These are phyloP conservation scores for Aspergillus indologenus DNA, from an alignment of 495 filamentous ascomycete species.

Conservation along the genomic window DNA sequence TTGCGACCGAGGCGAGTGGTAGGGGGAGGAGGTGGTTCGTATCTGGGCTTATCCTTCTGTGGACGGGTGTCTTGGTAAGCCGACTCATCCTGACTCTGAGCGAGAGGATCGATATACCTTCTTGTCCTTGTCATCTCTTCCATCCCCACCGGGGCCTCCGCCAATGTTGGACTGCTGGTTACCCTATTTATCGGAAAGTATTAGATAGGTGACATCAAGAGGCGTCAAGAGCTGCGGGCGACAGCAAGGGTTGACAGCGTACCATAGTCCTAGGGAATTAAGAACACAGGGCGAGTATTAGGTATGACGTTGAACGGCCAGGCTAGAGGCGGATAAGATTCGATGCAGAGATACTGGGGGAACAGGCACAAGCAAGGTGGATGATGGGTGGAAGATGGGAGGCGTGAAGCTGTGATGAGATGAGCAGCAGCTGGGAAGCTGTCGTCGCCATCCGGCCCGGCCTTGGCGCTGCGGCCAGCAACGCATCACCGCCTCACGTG, in stretches of 20 bases:
- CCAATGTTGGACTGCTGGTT: slow-evolving; percentile 88
- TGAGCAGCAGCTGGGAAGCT: slow-evolving; percentile 19
- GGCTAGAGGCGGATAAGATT: not conserved
- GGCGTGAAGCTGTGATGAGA: slow-evolving; percentile 15
- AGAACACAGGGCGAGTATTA: not conserved
- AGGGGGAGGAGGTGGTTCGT: slow-evolving; percentile 94
- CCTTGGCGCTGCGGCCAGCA: slow-evolving; percentile 13
- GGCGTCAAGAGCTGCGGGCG: slow-evolving; percentile 7
- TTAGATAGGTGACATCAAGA: slow-evolving; percentile 23
- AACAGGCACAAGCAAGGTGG: not conserved
- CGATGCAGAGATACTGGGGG: not conserved
- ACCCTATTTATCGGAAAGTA: slow-evolving; percentile 34
- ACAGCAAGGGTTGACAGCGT: slow-evolving; percentile 17
- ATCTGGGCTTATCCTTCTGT: slow-evolving; percentile 98
- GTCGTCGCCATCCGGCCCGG: slow-evolving; percentile 20
- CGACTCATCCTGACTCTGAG: not conserved
- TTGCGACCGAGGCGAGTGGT: slow-evolving; percentile 97
- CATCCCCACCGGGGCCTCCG: slow-evolving; percentile 65
- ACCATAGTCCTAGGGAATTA: slow-evolving; percentile 34
- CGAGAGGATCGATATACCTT: slow-evolving; percentile 58
- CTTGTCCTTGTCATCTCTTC: slow-evolving; percentile 86
- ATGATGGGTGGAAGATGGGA: slow-evolving; percentile 7
- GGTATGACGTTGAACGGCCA: too few relatives aligned
- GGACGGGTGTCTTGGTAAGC: slow-evolving; percentile 19
- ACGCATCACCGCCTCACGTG: slow-evolving; percentile 10